These are phyloP conservation scores for Achaetomium macrosporum DNA, from an alignment of 2,329 filamentous ascomycete species.

Conservation along the genomic window DNA sequence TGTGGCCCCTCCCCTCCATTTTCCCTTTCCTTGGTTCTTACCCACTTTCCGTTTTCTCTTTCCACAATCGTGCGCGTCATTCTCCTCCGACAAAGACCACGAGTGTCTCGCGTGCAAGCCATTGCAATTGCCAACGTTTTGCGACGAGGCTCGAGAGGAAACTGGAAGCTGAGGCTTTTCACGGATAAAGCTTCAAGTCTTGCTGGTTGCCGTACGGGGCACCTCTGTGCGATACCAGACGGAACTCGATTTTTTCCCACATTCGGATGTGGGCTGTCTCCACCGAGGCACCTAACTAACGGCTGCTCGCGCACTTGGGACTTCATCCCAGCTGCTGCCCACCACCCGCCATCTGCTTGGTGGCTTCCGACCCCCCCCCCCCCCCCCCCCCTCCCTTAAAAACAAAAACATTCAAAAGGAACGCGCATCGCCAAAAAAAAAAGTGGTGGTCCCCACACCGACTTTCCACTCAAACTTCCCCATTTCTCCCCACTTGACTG, in stretches of 20 bases:
- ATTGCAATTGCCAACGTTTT: background rate
- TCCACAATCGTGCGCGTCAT: slow-evolving; percentile 5
- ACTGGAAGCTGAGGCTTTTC: background rate
- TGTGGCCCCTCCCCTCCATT: slow-evolving; percentile 21
- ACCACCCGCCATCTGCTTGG: slow-evolving; percentile 23
- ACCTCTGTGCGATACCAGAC: background rate
- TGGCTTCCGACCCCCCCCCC: slow-evolving; percentile 19
- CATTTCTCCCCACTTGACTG: slow-evolving; percentile 34
- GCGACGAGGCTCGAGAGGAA: background rate
- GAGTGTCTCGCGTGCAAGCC: background rate
- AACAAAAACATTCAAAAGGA: slow-evolving; percentile 25
- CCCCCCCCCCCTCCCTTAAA: too few relatives aligned
- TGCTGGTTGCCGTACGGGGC: background rate
- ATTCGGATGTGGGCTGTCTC: slow-evolving; percentile 19
- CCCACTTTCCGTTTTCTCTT: slow-evolving; percentile 24
- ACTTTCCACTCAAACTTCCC: slow-evolving; percentile 38
- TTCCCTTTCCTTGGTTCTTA: slow-evolving; percentile 23
- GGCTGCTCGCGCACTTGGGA: slow-evolving; percentile 19
- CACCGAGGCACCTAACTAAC: slow-evolving; percentile 21
- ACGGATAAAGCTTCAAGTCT: background rate
- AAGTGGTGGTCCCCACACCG: slow-evolving; percentile 42
- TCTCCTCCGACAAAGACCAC: slow-evolving; percentile 16
- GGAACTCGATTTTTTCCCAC: slow-evolving; percentile 18
- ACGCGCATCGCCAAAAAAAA: slow-evolving; percentile 35
- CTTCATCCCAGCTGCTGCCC: slow-evolving; percentile 18